Evolutionary conservation across 2,329 filamentous ascomycete species (phyloP), one percentile per base, ranked within the genome.

Genomic region (Trichoderma endophyticum): DNA sequence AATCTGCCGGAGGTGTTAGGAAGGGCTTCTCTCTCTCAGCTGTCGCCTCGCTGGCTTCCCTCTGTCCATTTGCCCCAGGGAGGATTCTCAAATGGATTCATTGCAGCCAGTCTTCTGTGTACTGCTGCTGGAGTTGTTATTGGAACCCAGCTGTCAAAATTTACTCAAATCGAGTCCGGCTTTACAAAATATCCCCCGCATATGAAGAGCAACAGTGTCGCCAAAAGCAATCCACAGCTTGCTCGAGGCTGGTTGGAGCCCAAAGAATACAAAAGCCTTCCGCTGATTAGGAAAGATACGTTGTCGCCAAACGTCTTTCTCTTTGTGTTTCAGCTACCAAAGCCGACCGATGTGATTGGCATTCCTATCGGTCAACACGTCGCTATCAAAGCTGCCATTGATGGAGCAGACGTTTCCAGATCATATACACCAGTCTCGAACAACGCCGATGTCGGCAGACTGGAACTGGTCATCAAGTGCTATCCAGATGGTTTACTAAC

Each of bases 321-420:
- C 26, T 81, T 87, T 12, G 78, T 81, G 6, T 88, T 89, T 51
- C 78, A 81, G 30, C 81, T 89, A 3, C 87, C 87, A 0, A 80
- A 79, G 0, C 74, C 78, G 0, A 75, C 77, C 9, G 82, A 83
- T 2, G 80, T 87, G 0, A 82, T 89, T 3, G 87, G 87, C 2
- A 81, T 90, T 9, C 88, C 88, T 0, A 86, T 85, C 8, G 87
- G 88, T 6, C 87, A 89, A 75, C 87, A 89, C 73, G 82, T 89
- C 4, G 82, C 86, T 57, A 86, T 89, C 72, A 83, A 83, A 69
- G 85, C 85, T 2, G 79, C 77, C 2, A 77, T 88, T 12, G 80
- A 85, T 54, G 85, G 83, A 6, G 79, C 85, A 72, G 75, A 79
- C 0, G 83, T 89, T 9, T 78, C 81, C 2, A 81, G 87, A 6